A percentile compares a stretch with the other conserved stretches of the same genome.
Conservation (phyloP, 441 rosid genomes). For the Syzygium syzygioides region DNA sequence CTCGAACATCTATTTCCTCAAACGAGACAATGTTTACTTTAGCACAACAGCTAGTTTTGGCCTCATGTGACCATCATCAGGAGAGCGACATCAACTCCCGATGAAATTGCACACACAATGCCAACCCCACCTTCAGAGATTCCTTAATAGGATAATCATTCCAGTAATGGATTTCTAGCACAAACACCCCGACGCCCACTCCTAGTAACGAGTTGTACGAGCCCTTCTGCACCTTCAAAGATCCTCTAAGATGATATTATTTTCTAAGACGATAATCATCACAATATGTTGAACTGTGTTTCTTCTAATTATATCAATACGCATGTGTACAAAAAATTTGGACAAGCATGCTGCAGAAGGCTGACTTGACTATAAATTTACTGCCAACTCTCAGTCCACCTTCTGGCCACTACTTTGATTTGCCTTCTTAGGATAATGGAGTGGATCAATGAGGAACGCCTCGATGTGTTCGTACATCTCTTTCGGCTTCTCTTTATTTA, state of each 20-base stretch:
- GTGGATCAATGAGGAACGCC: neutral
- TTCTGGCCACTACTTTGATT: neutral
- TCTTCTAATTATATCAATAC: neutral
- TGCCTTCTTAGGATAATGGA: neutral
- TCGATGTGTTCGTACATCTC: neutral
- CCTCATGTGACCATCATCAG: neutral
- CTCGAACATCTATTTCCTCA: neutral
- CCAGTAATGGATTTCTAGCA: neutral
- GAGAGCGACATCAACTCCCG: neutral
- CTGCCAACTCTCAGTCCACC: neutral
- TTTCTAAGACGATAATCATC: neutral
- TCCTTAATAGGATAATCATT: neutral
- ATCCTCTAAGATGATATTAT: neutral
- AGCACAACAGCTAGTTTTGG: neutral
- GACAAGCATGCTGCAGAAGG: neutral
- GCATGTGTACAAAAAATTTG: neutral
- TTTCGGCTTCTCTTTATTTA: neutral
- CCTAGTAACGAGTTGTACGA: neutral
- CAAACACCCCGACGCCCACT: neutral
- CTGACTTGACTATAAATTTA: neutral
- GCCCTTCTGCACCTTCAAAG: neutral
- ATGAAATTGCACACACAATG: accelerated
- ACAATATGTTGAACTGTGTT: neutral
- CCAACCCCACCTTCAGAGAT: neutral
- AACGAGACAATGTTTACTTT: neutral